Conservation (phyloP, 2,329 filamentous ascomycete species). For the Fusarium gaditjirri region DNA sequence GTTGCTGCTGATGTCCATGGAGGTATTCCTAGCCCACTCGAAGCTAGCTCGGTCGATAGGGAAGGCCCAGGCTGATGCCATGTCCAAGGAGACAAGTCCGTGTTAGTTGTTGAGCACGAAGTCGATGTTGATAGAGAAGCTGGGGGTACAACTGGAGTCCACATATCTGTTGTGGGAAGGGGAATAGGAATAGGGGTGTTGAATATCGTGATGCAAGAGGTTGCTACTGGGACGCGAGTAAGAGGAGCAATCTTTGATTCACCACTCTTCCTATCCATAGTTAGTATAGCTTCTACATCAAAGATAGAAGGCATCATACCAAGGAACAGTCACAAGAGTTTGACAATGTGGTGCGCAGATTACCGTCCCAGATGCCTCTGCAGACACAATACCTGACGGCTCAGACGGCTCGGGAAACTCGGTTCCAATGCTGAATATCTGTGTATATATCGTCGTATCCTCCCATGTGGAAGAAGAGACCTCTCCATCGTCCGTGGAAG, state of each 20-base stretch:
- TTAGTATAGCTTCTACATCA: neutral
- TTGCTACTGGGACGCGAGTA: constrained; percentile 17
- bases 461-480: neutral
- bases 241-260: constrained; percentile 13
- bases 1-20: constrained; percentile 6
- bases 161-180: neutral
- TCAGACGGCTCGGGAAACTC: neutral
- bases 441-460: neutral
- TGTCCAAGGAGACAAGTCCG: constrained; percentile 2
- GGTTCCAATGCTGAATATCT: neutral
- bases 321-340: constrained; percentile 35
- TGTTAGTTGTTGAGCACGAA: constrained; percentile 7
- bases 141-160: neutral
- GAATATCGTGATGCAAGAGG: constrained; percentile 38
- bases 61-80: constrained; percentile 10
- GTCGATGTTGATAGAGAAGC: neutral
- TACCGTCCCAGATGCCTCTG: constrained; percentile 26
- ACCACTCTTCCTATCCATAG: constrained; percentile 13
- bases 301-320: constrained; percentile 14
- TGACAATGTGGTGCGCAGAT: constrained; percentile 37
- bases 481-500: constrained; percentile 8
- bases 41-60: constrained; percentile 4
- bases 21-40: constrained; percentile 11
- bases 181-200: constrained; percentile 7
- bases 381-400: neutral